These are phyloP conservation scores for Borovskyia barvae DNA, from an alignment of 208 protist species.

Conservation along the genomic window DNA sequence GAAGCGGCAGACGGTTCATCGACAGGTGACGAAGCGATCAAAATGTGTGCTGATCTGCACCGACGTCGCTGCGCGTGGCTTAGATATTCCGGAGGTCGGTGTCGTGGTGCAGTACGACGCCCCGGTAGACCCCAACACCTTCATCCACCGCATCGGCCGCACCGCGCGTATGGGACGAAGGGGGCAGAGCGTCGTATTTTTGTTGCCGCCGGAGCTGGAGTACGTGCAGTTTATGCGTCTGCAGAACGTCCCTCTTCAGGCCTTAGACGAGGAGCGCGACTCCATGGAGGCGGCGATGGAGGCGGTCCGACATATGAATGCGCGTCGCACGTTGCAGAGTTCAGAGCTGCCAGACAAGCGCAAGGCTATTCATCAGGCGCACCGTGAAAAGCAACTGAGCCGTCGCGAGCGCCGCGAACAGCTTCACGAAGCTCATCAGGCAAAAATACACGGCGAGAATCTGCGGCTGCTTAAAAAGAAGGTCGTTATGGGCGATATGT, in stretches of 20 bases:
- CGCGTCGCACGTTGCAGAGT: conserved; percentile 71
- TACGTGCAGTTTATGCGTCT: conserved; percentile 92
- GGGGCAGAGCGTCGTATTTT: conserved; percentile 92
- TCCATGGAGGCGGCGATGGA: conserved; percentile 54
- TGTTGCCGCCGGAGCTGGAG: conserved; percentile 92
- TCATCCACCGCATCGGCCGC: conserved; percentile 97
- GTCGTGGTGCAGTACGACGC: conserved; percentile 98
- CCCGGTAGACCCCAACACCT: conserved; percentile 92
- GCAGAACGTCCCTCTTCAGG: conserved; percentile 85
- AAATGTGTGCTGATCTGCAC: conserved; percentile 95
- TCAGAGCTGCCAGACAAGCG: conserved; percentile 55
- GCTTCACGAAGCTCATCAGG: conserved; percentile 60
- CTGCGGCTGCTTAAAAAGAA: conserved; percentile 37
- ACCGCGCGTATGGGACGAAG: conserved; percentile 95
- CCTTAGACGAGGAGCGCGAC: conserved; percentile 74
- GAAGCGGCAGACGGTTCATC: conserved; percentile 83
- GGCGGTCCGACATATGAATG: conserved; percentile 51
- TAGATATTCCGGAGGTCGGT: conserved; percentile 96
- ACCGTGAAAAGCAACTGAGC: conserved; percentile 67
- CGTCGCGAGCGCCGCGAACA: conserved; percentile 68
- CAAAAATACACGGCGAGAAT: conserved; percentile 28
- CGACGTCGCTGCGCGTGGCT: conserved; percentile 93
- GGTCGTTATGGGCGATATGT: conserved; percentile 79
- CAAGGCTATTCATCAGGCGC: conserved; percentile 70
- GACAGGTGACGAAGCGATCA: conserved; percentile 48